Percentiles rank a stretch among this genome's conserved stretches.
Evolutionary conservation across 129 eudicot genomes (phyloP).

Genomic region (Logfia minima): DNA sequence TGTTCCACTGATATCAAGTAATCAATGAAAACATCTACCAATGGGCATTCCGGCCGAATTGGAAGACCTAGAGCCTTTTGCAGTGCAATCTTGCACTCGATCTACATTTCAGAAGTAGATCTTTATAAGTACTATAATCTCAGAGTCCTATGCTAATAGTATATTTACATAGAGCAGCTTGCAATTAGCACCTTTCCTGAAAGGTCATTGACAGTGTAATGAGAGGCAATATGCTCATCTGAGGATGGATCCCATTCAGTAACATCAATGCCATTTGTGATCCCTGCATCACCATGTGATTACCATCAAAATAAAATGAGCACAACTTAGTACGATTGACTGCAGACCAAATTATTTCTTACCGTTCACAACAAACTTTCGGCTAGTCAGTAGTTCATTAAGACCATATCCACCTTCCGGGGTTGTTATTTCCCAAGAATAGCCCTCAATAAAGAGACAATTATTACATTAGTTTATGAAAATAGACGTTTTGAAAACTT

Average conservation of each 20-base stretch:
- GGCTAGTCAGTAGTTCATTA: conserved; percentile 60
- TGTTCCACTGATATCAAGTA: background rate
- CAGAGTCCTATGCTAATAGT: background rate
- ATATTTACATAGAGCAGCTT: background rate
- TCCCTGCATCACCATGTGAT: conserved; percentile 43
- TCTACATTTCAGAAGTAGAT: conserved; percentile 41
- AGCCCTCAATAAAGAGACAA: conserved; percentile 53
- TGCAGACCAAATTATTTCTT: conserved; percentile 11
- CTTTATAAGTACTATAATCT: conserved; percentile 13
- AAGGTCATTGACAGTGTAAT: conserved; percentile 61
- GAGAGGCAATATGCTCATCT: conserved; percentile 59
- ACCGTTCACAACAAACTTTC: conserved; percentile 69
- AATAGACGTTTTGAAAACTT: background rate
- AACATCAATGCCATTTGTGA: conserved; percentile 68
- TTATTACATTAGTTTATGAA: background rate
- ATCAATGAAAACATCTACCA: conserved; percentile 54
- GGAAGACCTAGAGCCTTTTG: conserved; percentile 91
- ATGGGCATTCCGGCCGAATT: conserved; percentile 73
- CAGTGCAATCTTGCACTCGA: conserved; percentile 68
- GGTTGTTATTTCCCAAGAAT: conserved; percentile 89
- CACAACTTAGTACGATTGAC: background rate
- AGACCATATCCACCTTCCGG: conserved; percentile 94
- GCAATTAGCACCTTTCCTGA: conserved; percentile 69
- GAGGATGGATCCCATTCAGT: conserved; percentile 71
- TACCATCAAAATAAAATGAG: background rate